These are phyloP conservation scores for Elongisporangium anandrum DNA, from an alignment of 352 stramenopile genomes.

Conservation along the genomic window DNA sequence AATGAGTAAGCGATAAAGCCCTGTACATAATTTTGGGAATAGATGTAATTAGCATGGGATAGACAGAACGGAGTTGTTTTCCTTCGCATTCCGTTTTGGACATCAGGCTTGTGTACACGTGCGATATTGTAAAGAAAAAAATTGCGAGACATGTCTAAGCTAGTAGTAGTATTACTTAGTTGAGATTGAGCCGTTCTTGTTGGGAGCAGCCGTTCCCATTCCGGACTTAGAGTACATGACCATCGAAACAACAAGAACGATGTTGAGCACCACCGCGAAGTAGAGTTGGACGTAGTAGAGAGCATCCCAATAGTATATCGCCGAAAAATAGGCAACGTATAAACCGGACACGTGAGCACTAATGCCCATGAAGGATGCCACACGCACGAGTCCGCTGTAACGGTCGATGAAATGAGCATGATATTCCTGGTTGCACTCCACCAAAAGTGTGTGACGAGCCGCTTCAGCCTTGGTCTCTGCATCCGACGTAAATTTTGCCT, in stretches of 20 bases:
- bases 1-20: constrained; percentile 66
- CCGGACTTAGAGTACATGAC: constrained; percentile 60
- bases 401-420: constrained; percentile 49
- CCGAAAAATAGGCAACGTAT: constrained; percentile 64
- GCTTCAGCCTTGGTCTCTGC: constrained; percentile 53
- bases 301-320: constrained; percentile 70
- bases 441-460: constrained; percentile 49
- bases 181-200: constrained; percentile 33
- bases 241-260: constrained; percentile 44
- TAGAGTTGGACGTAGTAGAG: constrained; percentile 80
- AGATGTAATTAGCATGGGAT: neutral
- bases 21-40: neutral
- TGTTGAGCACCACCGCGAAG: constrained; percentile 62
- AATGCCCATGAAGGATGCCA: constrained; percentile 82
- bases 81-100: neutral
- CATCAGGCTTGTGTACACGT: neutral
- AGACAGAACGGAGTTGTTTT: neutral
- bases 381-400: constrained; percentile 54
- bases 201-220: constrained; percentile 47
- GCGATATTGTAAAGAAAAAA: neutral
- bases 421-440: constrained; percentile 61
- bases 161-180: constrained; percentile 1
- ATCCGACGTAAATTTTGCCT: constrained; percentile 64
- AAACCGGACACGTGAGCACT: constrained; percentile 67
- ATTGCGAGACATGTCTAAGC: neutral